Base-by-base conservation (phyloP, 2,329 filamentous ascomycete species). In the Incumbomyces delicatus region DNA sequence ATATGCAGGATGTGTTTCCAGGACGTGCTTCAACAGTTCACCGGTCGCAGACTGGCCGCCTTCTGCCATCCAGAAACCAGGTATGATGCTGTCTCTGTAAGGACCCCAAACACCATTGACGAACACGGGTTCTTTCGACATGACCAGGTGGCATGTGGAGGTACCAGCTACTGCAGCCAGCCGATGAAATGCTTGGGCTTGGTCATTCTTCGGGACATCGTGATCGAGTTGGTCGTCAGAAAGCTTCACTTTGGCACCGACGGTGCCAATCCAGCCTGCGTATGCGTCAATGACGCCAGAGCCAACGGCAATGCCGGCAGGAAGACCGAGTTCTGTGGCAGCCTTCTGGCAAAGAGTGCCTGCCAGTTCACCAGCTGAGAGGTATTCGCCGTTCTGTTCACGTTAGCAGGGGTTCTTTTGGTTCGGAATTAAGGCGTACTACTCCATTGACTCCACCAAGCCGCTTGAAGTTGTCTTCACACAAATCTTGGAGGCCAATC, bases 281-380 rank as follows among this genome's bases (percentile, higher is more conserved):
- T 98, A 98, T 14, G 92, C 92, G 64, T 98, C 92, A 61, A 98
- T 98, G 53, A 98, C 92, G 65, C 89, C 89, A 60, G 87, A 94
- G 45, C 92, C 92, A 46, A 98, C 85, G 14, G 92, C 87, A 57
- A 95, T 92, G 33, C 89, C 90, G 16, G 83, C 74, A 4, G 83
- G 83, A 2, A 98, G 76, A 6, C 92, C 90, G 50, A 98, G 79
- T 54, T 95, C 85, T 40, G 74, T 68, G 13, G 85, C 87, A 5
- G 92, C 89, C 60, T 85, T 85, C 53, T 90, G 83, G 59, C 84
- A 92, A 14, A 98, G 73, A 0, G 78, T 80, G 43, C 90, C 92
- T 27, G 94, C 87, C 5, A 90, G 76, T 65, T 98, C 90, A 53
- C 92, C 92, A 29, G 92, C 92, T 55, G 88, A 95, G 53, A 88